Percentiles rank a stretch among this genome's conserved stretches.
Conservation (phyloP, 768 basidiomycete genomes). For the Amanita fuliginea region DNA sequence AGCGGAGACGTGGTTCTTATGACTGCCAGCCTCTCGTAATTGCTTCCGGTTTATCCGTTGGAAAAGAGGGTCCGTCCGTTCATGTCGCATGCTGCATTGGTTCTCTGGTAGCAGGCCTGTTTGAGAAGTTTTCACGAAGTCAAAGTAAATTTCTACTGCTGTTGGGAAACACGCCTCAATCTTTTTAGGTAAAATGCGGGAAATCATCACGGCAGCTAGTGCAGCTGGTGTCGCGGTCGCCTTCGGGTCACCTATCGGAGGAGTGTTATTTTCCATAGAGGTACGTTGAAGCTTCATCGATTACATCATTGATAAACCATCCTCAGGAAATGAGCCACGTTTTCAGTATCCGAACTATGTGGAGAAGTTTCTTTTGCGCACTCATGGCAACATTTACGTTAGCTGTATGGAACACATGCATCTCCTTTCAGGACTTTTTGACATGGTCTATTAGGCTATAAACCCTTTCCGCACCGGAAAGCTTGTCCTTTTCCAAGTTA, state of each 20-base stretch:
- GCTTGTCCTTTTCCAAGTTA: conserved; percentile 95
- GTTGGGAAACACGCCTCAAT: conserved; percentile 10
- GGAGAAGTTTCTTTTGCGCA: conserved; percentile 96
- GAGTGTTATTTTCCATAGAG: conserved; percentile 96
- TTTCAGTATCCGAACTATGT: conserved; percentile 98
- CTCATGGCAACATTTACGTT: conserved; percentile 93
- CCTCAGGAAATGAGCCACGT: conserved; percentile 94
- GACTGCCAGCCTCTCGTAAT: conserved; percentile 79
- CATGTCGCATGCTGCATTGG: conserved; percentile 96
- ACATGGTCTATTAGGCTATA: conserved; percentile 56
- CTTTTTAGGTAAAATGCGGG: conserved; percentile 62
- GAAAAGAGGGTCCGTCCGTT: conserved; percentile 97
- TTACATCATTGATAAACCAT: not conserved
- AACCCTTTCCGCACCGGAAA: conserved; percentile 98
- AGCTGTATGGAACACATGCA: conserved; percentile 47
- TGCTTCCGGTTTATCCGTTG: conserved; percentile 92
- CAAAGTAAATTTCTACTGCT: conserved; percentile 49
- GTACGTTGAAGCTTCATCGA: conserved; percentile 23
- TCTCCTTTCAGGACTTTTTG: conserved; percentile 3
- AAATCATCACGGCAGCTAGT: conserved; percentile 89
- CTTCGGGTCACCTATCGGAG: conserved; percentile 96
- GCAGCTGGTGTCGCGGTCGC: conserved; percentile 98
- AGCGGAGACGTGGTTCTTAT: not conserved
- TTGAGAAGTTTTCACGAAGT: conserved; percentile 73
- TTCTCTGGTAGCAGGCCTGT: conserved; percentile 77